Base-by-base conservation (phyloP, 208 protist genomes). In the Acanthamoeba divionensis region DNA sequence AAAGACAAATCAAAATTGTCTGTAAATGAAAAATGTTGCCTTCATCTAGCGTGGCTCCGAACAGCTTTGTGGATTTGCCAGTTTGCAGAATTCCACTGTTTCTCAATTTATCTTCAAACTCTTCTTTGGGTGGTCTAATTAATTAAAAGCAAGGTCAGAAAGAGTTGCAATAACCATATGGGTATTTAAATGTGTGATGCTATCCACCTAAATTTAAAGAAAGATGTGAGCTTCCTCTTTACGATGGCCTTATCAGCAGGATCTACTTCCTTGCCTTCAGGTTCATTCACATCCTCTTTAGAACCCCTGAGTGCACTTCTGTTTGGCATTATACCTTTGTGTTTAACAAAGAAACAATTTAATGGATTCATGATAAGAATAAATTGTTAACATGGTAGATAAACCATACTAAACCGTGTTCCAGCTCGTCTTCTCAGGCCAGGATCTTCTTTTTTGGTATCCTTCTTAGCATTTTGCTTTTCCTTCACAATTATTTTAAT, bases 161-260 rank as follows among this genome's bases (percentile, higher is more conserved):
- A 57, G 15, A n/a, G 52, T n/a, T 13, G 18, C 15, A 57, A 57
- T 57, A n/a, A 18, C 52, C 15, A 57, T n/a, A n/a, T 57, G 52
- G 60, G 38, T 4, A 10, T 63, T n/a, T 1, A 63, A 26, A 63
- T 4, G 31, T 66, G 9, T 0, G 24, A 75, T 24, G 13, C 31
- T 8, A 31, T n/a, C 24, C 21, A 80, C 69, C 69, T 54, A 52
- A 83, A 83, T 36, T 83, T 83, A 36, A 83, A 83, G 47, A 83
- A 83, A 6, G 73, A 83, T 4, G 73, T 83, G 29, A 83, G 31
- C 48, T 29, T 57, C 73, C 63, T 83, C 73, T 83, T 83, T 18
- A 83, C 73, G 73, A 65, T 57, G n/a, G 73, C 73, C 15, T 60
- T 54, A 33, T 83, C 73, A n/a, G n/a, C n/a, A n/a, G n/a, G n/a